Conservation (phyloP, 169 alveolate species). For the Cardiosporidium cionae region DNA sequence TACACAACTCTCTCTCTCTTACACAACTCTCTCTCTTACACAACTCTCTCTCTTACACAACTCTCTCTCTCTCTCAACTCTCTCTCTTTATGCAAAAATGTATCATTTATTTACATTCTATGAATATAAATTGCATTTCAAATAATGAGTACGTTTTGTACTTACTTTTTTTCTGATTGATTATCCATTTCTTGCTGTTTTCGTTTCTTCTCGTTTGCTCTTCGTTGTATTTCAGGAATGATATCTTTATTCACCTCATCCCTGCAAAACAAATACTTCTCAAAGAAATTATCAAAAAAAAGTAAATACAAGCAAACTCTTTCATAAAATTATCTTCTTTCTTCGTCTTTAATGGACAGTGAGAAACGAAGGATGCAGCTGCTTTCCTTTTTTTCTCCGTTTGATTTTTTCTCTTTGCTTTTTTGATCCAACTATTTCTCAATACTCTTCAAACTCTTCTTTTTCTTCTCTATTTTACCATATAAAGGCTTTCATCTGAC, state of each 20-base stretch:
- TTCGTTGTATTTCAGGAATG: slow-evolving; percentile 18
- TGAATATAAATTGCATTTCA: background rate
- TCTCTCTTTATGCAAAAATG: background rate
- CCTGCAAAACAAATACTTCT: slow-evolving; percentile 15
- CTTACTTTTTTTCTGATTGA: background rate
- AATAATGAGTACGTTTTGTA: background rate
- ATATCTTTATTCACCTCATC: slow-evolving; percentile 24
- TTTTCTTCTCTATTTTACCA: no score
- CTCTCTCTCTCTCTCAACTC: background rate
- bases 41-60: background rate
- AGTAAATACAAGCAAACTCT: no score
- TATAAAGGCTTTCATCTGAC: no score
- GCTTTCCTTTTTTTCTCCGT: no score
- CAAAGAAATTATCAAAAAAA: no score
- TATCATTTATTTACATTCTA: background rate
- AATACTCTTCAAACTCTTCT: no score
- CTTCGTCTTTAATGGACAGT: no score
- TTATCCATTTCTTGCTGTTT: slow-evolving; percentile 4
- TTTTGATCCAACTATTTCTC: no score
- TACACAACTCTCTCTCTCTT: no score
- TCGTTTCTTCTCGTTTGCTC: slow-evolving; percentile 7
- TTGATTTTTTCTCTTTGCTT: no score
- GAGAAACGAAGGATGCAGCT: no score
- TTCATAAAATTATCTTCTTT: no score
- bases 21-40: background rate